Base-by-base conservation (phyloP, 2,329 filamentous ascomycete genomes). In the Venturia asperata region DNA sequence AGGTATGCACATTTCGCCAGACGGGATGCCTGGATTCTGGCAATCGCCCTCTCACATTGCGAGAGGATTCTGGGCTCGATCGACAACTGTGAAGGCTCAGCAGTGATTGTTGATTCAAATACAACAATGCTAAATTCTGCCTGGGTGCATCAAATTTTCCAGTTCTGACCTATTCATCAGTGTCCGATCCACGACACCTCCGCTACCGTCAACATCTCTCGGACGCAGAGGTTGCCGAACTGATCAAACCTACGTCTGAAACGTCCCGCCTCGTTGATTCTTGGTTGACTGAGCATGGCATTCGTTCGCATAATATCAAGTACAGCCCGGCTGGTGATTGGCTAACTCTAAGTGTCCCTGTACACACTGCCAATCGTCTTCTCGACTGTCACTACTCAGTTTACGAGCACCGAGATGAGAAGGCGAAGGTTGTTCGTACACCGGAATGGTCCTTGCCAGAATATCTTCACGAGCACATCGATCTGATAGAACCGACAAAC, bases 161-260 rank as follows among this genome's bases (percentile, higher is more conserved):
- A 15, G 10, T 27, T 15, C 55, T 66, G 24, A 66, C 41, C 45
- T 34, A 7, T 27, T 4, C 27, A 13, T 15, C 67, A 52, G 78
- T 89, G 42, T 87, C 87, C 0, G 85, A 83, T 0, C 87, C 87
- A 0, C 79, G 77, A 34, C 80, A 86, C 68, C 74, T 78, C 1
- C 77, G 75, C 21, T 89, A 89, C 71, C 86, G 87, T 43, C 77
- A 81, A 69, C 83, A 88, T 70, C 75, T 89, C 74, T 84, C 81
- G 66, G 81, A 81, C n/a, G 80, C 85, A 43, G 80, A 88, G 69
- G 80, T 87, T 37, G 76, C 82, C 55, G 77, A 82, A 64, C 76
- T 86, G 24, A 74, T 86, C 61, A 77, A 78, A 68, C 85, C 85
- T 1, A 73, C 78, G 1, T 76, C 82, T 1, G 78, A 85, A 67